Base-by-base conservation (phyloP, 1,284 basidiomycete genomes). In the Neotropicomus parvogracilis region DNA sequence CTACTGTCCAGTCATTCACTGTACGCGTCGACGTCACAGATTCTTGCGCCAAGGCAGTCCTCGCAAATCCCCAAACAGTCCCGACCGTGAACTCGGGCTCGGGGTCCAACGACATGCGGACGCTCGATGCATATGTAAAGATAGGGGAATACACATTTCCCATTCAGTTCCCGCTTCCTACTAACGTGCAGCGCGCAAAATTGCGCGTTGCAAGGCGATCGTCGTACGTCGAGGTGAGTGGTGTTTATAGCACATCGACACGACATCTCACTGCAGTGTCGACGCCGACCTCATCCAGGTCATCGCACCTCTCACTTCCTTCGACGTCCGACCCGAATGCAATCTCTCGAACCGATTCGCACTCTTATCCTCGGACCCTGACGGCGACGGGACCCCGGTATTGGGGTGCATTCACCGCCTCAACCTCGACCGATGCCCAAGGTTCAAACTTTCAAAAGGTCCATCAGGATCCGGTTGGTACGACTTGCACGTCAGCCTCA, bases 121-220 rank as follows among this genome's bases (percentile, higher is more conserved):
- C 32, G 14, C 44, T 53, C 8, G 42, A 45, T 0, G 48, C 43
- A 8, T 19, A 10, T 4, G 13, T 65, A 26, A 40, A 7, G 34
- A 52, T 64, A 19, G 60, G 41, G 19, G 41, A 28, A 0, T 36
- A 54, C 14, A 10, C 27, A 3, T 51, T 24, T 37, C 3, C 35
- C 10, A 16, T 57, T 12, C 48, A 16, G 9, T 66, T 61, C 24
- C 64, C 62, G 3, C 60, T 65, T 36, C 70, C 70, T 0, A 58
- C 77, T 8, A 58, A 68, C 17, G 62, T 62, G 5, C 48, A 34
- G 5, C 55, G 55, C 11, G 49, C 59, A 2, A 78, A 67, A 51
- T 39, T 75, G 6, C 68, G 75, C 2, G 54, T 80, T 16, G 78
- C 76, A 12, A 70, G 79, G 16, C 73, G 69, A 48, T 79, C 77